Conservation (phyloP, 768 basidiomycete species). For the Lactifluus hygrophoroides region DNA sequence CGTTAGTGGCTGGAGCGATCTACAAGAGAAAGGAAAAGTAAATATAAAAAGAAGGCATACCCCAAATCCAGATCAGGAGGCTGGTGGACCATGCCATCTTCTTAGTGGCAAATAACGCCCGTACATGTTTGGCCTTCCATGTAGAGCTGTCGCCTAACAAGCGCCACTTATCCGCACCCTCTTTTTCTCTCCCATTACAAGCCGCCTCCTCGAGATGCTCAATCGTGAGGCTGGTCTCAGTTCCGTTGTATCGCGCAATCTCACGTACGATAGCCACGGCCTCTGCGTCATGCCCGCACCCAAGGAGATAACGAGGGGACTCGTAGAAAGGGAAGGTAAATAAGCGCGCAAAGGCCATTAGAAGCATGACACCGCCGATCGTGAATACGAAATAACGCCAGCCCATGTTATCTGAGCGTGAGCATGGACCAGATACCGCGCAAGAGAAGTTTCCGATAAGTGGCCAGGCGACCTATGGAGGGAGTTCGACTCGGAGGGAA, state of each 20-base stretch:
- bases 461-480: too few relatives aligned
- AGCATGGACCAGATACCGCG: slow-evolving; percentile 28
- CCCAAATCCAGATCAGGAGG: slow-evolving; percentile 41
- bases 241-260: slow-evolving; percentile 45
- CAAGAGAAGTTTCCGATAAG: slow-evolving; percentile 51
- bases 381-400: slow-evolving; percentile 53
- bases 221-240: slow-evolving; percentile 33
- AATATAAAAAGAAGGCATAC: slow-evolving; percentile 27
- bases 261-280: slow-evolving; percentile 41
- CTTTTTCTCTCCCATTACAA: slow-evolving; percentile 18
- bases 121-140: slow-evolving; percentile 39
- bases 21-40: neutral
- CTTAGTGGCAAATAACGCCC: slow-evolving; percentile 51
- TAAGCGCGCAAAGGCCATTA: slow-evolving; percentile 44
- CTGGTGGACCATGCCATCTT: slow-evolving; percentile 60
- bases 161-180: slow-evolving; percentile 13
- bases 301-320: too few relatives aligned
- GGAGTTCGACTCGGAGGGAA: neutral
- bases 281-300: slow-evolving; percentile 43
- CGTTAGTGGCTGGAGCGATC: neutral
- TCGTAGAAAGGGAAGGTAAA: slow-evolving; percentile 46
- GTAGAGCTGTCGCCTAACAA: slow-evolving; percentile 35
- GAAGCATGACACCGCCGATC: slow-evolving; percentile 43
- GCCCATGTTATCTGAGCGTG: slow-evolving; percentile 46
- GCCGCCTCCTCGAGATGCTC: slow-evolving; percentile 35